Conservation (phyloP, 2,329 filamentous ascomycete species). For the Phialophora chinensis region DNA sequence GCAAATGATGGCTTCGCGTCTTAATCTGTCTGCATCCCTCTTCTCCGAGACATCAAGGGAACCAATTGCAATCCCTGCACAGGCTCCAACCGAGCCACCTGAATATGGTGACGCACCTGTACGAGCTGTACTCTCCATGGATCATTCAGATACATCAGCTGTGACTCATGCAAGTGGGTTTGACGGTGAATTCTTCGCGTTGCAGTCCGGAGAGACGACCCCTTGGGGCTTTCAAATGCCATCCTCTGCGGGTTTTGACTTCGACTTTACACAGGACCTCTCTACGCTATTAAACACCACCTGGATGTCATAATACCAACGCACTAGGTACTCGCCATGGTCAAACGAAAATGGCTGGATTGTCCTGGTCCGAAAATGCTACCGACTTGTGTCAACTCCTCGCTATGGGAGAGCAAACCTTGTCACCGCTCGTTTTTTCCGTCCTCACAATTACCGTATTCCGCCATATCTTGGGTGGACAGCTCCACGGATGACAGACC, state of each 20-base stretch:
- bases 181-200: neutral
- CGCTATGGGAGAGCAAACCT: neutral
- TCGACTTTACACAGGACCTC: slow-evolving; percentile 14
- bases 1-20: slow-evolving; percentile 2
- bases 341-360: neutral
- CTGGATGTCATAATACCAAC: slow-evolving; percentile 5
- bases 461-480: no score
- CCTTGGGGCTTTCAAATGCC: slow-evolving; percentile 10
- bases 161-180: neutral
- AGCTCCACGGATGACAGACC: no score
- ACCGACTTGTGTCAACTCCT: neutral
- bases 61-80: neutral
- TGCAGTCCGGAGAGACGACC: neutral
- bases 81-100: neutral
- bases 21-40: slow-evolving; percentile 13
- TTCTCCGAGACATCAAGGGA: neutral
- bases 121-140: neutral
- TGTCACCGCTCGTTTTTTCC: no score
- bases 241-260: slow-evolving; percentile 12
- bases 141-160: neutral
- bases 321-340: neutral
- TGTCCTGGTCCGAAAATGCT: neutral
- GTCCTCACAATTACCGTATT: no score
- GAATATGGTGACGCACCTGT: neutral
- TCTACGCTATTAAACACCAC: slow-evolving; percentile 1